phyloP scores from a whole-genome alignment of 306 rosid genomes.

The Vigna radiata region DNA sequence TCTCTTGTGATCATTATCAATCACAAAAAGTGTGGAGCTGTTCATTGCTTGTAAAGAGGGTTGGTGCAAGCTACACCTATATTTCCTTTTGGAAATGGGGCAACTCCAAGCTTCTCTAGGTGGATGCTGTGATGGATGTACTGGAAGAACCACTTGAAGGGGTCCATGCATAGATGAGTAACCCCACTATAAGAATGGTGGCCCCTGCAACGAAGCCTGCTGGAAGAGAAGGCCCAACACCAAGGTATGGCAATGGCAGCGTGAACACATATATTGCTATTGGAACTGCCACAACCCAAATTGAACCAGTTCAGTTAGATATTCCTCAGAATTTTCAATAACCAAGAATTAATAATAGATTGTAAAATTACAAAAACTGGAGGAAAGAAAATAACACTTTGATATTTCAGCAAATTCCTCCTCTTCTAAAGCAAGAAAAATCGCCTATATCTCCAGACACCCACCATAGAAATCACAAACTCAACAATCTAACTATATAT shows the following conservation, averaged over 20 bases:
- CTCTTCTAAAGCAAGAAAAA: neutral
- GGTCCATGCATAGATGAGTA: slow-evolving; percentile 76
- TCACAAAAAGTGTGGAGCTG: slow-evolving; percentile 13
- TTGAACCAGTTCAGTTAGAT: slow-evolving; percentile 31
- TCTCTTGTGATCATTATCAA: slow-evolving; percentile 19
- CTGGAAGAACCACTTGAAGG: slow-evolving; percentile 57
- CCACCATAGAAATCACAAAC: neutral
- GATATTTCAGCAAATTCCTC: neutral
- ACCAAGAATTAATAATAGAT: neutral
- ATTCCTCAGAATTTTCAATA: slow-evolving; percentile 18
- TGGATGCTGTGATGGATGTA: slow-evolving; percentile 51
- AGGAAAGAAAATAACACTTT: slow-evolving; percentile 1
- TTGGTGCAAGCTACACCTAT: neutral
- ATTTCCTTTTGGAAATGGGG: neutral
- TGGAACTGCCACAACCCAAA: slow-evolving; percentile 69
- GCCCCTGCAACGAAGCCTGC: slow-evolving; percentile 81
- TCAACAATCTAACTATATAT: too few relatives aligned
- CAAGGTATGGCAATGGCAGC: slow-evolving; percentile 83
- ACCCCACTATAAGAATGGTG: slow-evolving; percentile 66
- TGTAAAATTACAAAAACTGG: neutral
- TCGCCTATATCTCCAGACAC: too few relatives aligned
- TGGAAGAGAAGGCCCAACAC: slow-evolving; percentile 77
- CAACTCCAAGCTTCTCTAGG: slow-evolving; percentile 30
- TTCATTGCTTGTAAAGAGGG: neutral
- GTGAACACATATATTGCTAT: slow-evolving; percentile 79